Evolutionary conservation across 2,329 filamentous ascomycete species (phyloP).

Genomic region (Hyphodiscus sp.): DNA sequence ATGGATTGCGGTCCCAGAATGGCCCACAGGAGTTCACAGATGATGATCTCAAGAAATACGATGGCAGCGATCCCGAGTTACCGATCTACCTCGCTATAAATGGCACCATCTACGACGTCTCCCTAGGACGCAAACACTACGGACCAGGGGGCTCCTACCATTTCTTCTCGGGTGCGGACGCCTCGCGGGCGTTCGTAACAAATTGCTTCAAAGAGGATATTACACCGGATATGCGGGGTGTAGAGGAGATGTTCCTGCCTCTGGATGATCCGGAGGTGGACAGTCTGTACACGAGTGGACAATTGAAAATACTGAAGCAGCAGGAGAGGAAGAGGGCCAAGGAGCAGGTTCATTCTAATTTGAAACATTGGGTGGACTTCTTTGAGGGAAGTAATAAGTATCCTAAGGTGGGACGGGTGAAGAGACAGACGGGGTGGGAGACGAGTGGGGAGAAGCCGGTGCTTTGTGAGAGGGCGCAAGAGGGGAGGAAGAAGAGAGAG

Average conservation of each 20-base stretch:
- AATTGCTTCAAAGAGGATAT: constrained; percentile 79
- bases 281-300: constrained; percentile 45
- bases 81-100: constrained; percentile 91
- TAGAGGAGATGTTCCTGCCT: constrained; percentile 77
- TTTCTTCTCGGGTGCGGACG: constrained; percentile 81
- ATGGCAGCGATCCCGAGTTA: constrained; percentile 66
- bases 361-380: constrained; percentile 75
- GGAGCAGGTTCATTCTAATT: constrained; percentile 56
- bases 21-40: constrained; percentile 67
- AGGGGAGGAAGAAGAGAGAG: constrained; percentile 43
- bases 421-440: constrained; percentile 54
- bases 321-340: constrained; percentile 60
- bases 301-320: constrained; percentile 48
- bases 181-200: constrained; percentile 82
- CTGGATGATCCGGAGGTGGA: constrained; percentile 58
- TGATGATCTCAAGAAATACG: constrained; percentile 64
- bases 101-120: constrained; percentile 79
- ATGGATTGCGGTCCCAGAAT: constrained; percentile 31
- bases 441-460: constrained; percentile 42
- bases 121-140: constrained; percentile 62
- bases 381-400: constrained; percentile 79
- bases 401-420: constrained; percentile 68
- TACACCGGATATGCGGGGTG: constrained; percentile 76
- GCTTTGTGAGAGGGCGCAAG: constrained; percentile 65
- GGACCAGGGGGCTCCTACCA: constrained; percentile 81